Evolutionary conservation across 305 asterid species (phyloP).

Genomic region (Rubia balearica): DNA sequence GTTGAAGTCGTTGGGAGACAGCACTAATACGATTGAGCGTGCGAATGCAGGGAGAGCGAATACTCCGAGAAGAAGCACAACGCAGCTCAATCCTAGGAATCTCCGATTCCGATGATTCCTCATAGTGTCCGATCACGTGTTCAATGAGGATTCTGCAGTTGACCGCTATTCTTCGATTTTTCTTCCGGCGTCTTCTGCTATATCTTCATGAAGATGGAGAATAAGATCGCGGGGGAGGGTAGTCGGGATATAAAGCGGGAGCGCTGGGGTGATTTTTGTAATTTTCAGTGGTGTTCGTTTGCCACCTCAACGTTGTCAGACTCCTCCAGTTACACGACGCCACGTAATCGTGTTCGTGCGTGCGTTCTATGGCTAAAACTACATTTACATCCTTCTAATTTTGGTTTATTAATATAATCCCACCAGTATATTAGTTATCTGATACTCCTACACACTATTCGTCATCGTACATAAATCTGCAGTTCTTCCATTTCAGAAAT

Average conservation of each 20-base stretch:
- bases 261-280: neutral
- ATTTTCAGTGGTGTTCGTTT: neutral
- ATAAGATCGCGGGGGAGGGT: constrained; percentile 1
- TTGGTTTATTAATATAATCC: no score
- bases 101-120: neutral
- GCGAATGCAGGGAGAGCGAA: constrained; percentile 40
- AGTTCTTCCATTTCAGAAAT: no score
- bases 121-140: constrained; percentile 8
- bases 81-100: constrained; percentile 23
- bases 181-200: neutral
- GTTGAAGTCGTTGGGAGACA: constrained; percentile 67
- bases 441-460: no score
- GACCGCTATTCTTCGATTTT: neutral
- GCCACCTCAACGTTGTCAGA: constrained; percentile 29
- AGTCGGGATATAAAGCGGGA: constrained; percentile 1
- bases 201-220: neutral
- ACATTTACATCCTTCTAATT: neutral
- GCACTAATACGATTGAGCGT: constrained; percentile 63
- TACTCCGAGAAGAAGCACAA: constrained; percentile 38
- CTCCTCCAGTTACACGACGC: constrained; percentile 29
- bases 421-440: neutral
- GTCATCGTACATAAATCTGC: no score
- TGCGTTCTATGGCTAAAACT: neutral
- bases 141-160: neutral
- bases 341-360: constrained; percentile 23